Conservation (phyloP, 2,329 filamentous ascomycete species). For the Clonostachys byssicola region DNA sequence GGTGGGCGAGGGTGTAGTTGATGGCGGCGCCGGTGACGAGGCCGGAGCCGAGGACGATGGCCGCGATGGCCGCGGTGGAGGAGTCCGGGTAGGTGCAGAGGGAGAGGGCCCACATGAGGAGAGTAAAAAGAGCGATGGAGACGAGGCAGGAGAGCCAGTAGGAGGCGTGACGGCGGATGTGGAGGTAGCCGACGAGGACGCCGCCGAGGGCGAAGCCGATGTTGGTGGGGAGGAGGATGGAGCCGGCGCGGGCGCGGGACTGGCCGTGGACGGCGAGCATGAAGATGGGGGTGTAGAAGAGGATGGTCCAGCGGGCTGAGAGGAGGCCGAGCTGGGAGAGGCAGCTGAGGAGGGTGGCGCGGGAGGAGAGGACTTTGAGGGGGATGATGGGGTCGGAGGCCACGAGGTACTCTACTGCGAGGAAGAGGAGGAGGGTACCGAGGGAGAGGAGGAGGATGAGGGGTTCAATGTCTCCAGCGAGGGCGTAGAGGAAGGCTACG, state of each 20-base stretch:
- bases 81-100: conserved; percentile 46
- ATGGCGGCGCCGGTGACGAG: conserved; percentile 67
- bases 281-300: conserved; percentile 80
- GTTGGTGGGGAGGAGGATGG: conserved; percentile 79
- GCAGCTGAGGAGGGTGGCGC: conserved; percentile 69
- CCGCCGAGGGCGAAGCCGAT: conserved; percentile 73
- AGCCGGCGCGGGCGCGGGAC: conserved; percentile 65
- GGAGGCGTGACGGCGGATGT: conserved; percentile 67
- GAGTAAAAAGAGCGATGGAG: conserved; percentile 57
- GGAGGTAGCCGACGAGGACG: conserved; percentile 67
- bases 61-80: conserved; percentile 48
- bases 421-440: conserved; percentile 44
- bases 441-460: conserved; percentile 58
- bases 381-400: conserved; percentile 72
- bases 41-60: conserved; percentile 65
- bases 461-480: conserved; percentile 59
- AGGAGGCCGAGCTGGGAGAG: conserved; percentile 73
- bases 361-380: conserved; percentile 62
- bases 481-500: conserved; percentile 66
- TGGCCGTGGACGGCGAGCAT: conserved; percentile 72
- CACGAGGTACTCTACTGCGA: conserved; percentile 59
- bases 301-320: conserved; percentile 73
- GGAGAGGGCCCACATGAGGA: conserved; percentile 54
- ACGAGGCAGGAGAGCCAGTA: conserved; percentile 66
- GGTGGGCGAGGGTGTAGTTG: conserved; percentile 78